Evolutionary conservation across 805 yeast species (phyloP).

Genomic region (Candida fluviatilis): DNA sequence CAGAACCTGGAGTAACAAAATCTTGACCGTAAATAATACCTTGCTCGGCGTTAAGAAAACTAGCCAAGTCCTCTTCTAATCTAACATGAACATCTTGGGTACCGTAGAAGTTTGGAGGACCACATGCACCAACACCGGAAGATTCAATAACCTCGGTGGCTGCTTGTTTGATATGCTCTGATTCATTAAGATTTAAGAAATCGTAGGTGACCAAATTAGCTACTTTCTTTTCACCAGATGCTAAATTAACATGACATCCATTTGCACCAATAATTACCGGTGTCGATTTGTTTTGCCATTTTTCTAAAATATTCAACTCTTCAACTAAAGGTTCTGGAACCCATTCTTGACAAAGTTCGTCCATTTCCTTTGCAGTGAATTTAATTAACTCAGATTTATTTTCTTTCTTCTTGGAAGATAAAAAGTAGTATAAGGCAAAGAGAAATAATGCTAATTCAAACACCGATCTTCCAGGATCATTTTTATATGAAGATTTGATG

Average conservation of each 20-base stretch:
- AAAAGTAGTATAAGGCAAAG: constrained; percentile 80
- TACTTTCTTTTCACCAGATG: constrained; percentile 31
- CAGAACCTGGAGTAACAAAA: constrained; percentile 79
- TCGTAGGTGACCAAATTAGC: constrained; percentile 71
- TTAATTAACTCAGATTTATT: constrained; percentile 67
- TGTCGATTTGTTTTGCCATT: constrained; percentile 58
- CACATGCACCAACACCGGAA: constrained; percentile 97
- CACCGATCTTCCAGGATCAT: constrained; percentile 88
- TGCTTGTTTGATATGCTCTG: constrained; percentile 42
- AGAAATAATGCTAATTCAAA: constrained; percentile 73
- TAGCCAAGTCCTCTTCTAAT: constrained; percentile 70
- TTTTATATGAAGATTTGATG: constrained; percentile 79
- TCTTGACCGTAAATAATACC: constrained; percentile 93
- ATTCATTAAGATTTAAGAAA: constrained; percentile 57
- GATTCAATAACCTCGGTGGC: constrained; percentile 57
- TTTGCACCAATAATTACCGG: constrained; percentile 63
- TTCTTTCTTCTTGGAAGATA: constrained; percentile 71
- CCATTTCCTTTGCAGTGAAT: constrained; percentile 60
- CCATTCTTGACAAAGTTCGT: constrained; percentile 88
- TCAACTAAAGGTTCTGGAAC: constrained; percentile 79
- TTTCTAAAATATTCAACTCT: constrained; percentile 46
- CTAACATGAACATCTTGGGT: constrained; percentile 86
- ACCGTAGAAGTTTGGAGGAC: constrained; percentile 97
- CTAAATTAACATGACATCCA: constrained; percentile 28
- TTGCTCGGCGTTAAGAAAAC: constrained; percentile 70